Evolutionary conservation across 1,284 basidiomycete species (phyloP).

Genomic region (Porodaedalea pini): DNA sequence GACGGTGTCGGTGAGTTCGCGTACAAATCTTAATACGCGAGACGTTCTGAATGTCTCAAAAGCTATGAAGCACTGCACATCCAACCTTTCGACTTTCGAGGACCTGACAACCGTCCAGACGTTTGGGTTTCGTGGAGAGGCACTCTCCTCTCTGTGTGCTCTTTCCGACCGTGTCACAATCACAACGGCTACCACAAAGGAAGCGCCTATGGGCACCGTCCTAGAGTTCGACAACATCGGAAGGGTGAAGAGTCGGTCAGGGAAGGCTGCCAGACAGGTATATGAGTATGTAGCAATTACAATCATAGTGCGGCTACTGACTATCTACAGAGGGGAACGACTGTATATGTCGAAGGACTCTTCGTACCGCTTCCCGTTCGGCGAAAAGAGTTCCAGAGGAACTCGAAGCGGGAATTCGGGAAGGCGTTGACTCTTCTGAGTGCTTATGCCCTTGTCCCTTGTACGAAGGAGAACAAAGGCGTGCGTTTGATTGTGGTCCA

Average conservation of each 20-base stretch:
- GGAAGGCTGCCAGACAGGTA: slow-evolving; percentile 74
- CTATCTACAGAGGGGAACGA: slow-evolving; percentile 75
- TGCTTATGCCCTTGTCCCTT: slow-evolving; percentile 89
- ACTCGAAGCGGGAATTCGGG: slow-evolving; percentile 86
- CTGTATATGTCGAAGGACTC: slow-evolving; percentile 69
- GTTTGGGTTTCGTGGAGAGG: slow-evolving; percentile 97
- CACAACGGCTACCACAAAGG: slow-evolving; percentile 67
- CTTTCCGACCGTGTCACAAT: slow-evolving; percentile 70
- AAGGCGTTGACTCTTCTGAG: slow-evolving; percentile 81
- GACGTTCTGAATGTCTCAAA: slow-evolving; percentile 1
- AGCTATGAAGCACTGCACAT: slow-evolving; percentile 93
- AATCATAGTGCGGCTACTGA: neutral
- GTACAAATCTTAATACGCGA: neutral
- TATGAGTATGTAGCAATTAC: slow-evolving; percentile 24
- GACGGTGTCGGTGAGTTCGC: slow-evolving; percentile 64
- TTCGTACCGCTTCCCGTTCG: slow-evolving; percentile 88
- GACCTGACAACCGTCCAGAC: slow-evolving; percentile 77
- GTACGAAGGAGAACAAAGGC: slow-evolving; percentile 47
- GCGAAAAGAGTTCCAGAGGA: slow-evolving; percentile 87
- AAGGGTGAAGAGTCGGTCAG: slow-evolving; percentile 44
- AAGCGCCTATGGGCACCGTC: slow-evolving; percentile 75
- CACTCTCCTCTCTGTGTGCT: slow-evolving; percentile 89
- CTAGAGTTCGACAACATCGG: slow-evolving; percentile 72
- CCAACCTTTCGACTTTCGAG: slow-evolving; percentile 78
- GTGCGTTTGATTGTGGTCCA: slow-evolving; percentile 80